Evolutionary conservation across 345 rosid species (phyloP), one percentile per base, ranked within the genome.

Genomic region (Lepidium didymum): DNA sequence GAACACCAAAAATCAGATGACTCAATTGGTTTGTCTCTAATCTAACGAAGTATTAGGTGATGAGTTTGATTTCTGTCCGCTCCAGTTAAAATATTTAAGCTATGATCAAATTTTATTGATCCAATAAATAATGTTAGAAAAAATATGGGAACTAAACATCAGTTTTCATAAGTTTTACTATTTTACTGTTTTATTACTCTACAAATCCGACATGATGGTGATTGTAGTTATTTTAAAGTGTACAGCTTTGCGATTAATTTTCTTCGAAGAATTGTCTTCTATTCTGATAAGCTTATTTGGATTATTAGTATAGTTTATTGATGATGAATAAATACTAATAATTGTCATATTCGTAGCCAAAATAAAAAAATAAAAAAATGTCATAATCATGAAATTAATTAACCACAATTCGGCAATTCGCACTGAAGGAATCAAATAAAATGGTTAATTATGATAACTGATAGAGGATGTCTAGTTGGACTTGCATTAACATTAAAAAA

Each of bases 211-310:
- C 27, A 25, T 3, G 27, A 25, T 25, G 27, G 27, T 25, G 27
- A 25, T 25, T 25, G 3, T 25, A 3, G 23, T 21, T 21, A 25
- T 3, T 31, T 41, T 27, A 10, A 35, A 27, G 34, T 35, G 10
- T 44, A 6, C 35, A 45, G 5, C 19, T 18, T 11, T 44, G 9
- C 7, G 64, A 44, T 14, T 56, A 45, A 36, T 68, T 25, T 56
- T 56, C 72, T 67, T 45, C 3, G 38, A 56, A 0, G 56, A 68
- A 56, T 57, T 4, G 34, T 57, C 58, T 68, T 57, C 31, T 54
- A 18, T n/a, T 42, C 2, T 51, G 37, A 13, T 64, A 58, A n/a
- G 3, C 35, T 54, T 33, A 5, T 2, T 33, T 55, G 38, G 7
- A 21, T 35, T 4, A 8, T 16, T 36, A n/a, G 35, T 37, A 44